Conservation (phyloP, 805 yeast genomes). For the Teunomyces gatunensis region DNA sequence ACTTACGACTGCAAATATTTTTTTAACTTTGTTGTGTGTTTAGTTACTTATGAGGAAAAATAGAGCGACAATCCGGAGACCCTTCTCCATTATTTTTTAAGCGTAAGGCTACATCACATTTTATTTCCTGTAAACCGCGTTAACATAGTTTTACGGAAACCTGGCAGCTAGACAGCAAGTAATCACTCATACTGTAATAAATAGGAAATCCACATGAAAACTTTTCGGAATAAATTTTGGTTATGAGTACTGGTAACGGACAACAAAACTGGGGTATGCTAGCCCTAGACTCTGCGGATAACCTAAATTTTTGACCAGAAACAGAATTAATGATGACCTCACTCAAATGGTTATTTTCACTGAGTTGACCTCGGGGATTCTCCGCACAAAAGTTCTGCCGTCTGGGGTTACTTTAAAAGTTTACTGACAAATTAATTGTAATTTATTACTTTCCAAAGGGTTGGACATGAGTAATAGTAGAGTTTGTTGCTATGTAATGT, state of each 20-base stretch:
- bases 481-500: too few species aligned
- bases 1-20: neutral
- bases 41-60: neutral
- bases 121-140: neutral
- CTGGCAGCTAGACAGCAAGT: too few species aligned
- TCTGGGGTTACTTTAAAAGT: neutral
- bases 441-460: neutral
- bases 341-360: neutral
- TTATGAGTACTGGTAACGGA: neutral
- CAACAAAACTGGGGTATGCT: neutral
- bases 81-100: neutral
- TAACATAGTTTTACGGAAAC: neutral
- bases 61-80: constrained; percentile 1
- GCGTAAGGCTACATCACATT: neutral
- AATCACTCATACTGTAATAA: too few species aligned
- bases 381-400: constrained; percentile 2
- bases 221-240: neutral
- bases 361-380: neutral
- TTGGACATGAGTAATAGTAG: too few species aligned
- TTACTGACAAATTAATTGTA: neutral
- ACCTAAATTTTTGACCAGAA: neutral
- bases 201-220: too few species aligned
- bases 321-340: neutral
- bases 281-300: neutral
- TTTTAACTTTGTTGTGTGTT: neutral